Evolutionary conservation across 306 rosid species (phyloP).

Genomic region (Malus asiatica): DNA sequence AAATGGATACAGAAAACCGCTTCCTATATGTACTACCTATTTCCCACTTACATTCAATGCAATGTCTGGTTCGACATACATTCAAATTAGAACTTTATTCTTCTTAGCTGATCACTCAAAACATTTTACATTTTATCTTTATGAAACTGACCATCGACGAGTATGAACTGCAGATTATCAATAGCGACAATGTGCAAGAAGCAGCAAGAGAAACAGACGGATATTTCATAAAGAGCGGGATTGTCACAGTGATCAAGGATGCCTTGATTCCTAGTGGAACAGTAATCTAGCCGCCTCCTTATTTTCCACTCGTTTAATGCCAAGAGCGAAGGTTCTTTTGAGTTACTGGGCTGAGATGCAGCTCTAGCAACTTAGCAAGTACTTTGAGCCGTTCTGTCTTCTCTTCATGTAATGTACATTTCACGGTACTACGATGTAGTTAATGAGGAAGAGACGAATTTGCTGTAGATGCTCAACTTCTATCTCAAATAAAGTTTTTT

Average conservation of each 20-base stretch:
- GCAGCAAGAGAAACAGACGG: constrained; percentile 98
- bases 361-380: background rate
- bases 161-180: constrained; percentile 54
- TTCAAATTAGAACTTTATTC: background rate
- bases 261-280: constrained; percentile 90
- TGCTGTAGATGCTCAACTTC: constrained; percentile 29
- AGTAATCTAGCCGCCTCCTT: constrained; percentile 32
- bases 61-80: background rate
- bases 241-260: constrained; percentile 90
- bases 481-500: constrained; percentile 28
- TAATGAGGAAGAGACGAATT: constrained; percentile 37
- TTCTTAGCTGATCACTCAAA: background rate
- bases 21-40: background rate
- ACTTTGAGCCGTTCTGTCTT: constrained; percentile 15
- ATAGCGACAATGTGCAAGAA: constrained; percentile 80
- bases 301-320: background rate
- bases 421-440: constrained; percentile 32
- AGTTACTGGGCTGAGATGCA: background rate
- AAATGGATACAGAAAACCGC: background rate
- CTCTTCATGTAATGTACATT: constrained; percentile 24
- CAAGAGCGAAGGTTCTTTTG: background rate
- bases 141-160: background rate
- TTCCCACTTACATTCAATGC: background rate
- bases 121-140: background rate
- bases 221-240: constrained; percentile 93